Base-by-base conservation (phyloP, 2,329 filamentous ascomycete genomes). In the Thelonectria blattea region DNA sequence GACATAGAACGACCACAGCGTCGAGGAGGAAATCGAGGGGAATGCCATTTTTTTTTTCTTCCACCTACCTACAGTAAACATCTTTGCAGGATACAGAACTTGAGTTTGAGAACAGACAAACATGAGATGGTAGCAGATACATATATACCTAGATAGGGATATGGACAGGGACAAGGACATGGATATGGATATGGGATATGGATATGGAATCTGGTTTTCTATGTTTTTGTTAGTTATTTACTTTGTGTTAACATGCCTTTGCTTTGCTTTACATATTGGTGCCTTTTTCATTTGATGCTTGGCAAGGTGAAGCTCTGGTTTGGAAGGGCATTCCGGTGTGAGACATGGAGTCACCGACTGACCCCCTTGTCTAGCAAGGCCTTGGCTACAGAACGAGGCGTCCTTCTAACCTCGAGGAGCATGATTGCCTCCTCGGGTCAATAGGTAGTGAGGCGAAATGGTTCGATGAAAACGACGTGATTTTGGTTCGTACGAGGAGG, bases 71-170 rank as follows among this genome's bases (percentile, higher is more conserved):
- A 51, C 58, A 54, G 62, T 61, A 59, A 67, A 61, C 50, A 56
- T 62, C 37, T 63, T 55, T 62, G 64, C 63, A 66, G 65, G 49
- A 52, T 49, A 62, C 61, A 65, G 62, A 67, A 58, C 66, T 70
- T 37, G 34, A 37, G 34, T 37, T 56, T 56, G 53, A 56, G 39
- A 63, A 48, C 58, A 67, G 63, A 66, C 65, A 42, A 59, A 27
- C 15, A 48, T 27, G n/a, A 67, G 60, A 67, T 67, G 68, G 68
- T 71, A 71, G 68, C 68, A 71, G 68, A 71, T 45, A 45, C 68
- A 68, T 50, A 71, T 45, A 68, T 50, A 71, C 24, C 22, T 68
- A 68, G 54, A 51, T 42, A 45, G 20, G 42, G 42, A 64, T 39
- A 61, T 60, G 65, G 57, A 67, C 66, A 58, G 58, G 56, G 53